Evolutionary conservation across 2,329 filamentous ascomycete genomes (phyloP), one percentile per base, ranked within the genome.

Genomic region (Stagonosporopsis chrysanthemi): DNA sequence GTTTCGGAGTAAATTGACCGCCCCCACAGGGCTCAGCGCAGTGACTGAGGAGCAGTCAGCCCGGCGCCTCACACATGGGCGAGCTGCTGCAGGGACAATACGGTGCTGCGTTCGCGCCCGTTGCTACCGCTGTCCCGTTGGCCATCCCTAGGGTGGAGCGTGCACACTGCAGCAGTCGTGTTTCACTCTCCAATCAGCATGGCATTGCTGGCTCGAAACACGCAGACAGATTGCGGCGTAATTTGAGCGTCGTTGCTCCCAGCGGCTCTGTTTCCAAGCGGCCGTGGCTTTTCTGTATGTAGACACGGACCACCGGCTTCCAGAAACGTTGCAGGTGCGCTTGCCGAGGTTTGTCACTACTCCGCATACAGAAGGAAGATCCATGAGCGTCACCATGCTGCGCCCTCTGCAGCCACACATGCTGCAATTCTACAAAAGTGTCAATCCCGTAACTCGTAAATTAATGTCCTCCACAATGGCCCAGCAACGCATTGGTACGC

Each of bases 401-500:
- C 48, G 38, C 36, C 48, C 45, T 40, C 62, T 58, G 22, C 58
- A 67, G 41, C 55, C 52, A 51, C 63, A 57, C 48, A 22, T 57
- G 15, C 51, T 44, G 38, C 42, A 48, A 33, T 52, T 26, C 15
- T 39, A n/a, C 33, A 48, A 15, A 26, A 39, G 11, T 14, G 3
- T 39, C 39, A 35, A 22, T 11, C 17, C 12, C 28, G 36, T 12
- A 14, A 24, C 43, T 6, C 36, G 42, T 19, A 59, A 54, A 58
- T 43, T 22, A 2, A 35, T 61, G 15, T 58, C 59, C 24, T 61
- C 61, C 33, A 63, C 71, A 52, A 75, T 74, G 72, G 65, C 65
- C 19, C 64, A 68, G 42, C 67, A 65, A 55, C 65, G 68, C 33
- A 70, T 75, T 61, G 65, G 72, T 74, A 70, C 45, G 69, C 62